phyloP scores from a whole-genome alignment of 208 protist species.

The Trichomonas tenax region DNA sequence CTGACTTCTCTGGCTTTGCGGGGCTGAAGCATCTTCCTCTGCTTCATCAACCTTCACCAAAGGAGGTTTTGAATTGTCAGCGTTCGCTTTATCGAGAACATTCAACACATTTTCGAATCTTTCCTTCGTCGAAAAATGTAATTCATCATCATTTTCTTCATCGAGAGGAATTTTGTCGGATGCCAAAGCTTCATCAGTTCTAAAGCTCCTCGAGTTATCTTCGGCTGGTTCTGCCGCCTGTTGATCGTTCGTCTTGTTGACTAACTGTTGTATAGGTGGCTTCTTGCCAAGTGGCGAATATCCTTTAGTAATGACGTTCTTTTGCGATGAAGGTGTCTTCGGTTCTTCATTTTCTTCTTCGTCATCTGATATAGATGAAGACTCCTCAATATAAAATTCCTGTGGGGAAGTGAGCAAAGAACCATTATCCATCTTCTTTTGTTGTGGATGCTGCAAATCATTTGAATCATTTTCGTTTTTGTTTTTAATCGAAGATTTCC shows the following conservation, averaged over 20 bases:
- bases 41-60: neutral
- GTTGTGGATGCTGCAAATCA: neutral
- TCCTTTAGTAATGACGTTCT: neutral
- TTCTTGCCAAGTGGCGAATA: neutral
- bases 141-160: neutral
- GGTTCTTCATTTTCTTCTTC: neutral
- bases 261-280: neutral
- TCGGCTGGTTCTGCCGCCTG: neutral
- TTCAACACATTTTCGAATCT: neutral
- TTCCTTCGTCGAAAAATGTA: neutral
- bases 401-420: neutral
- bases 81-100: neutral
- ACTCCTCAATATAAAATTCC: neutral
- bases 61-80: neutral
- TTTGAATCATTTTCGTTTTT: neutral
- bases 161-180: neutral
- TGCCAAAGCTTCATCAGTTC: neutral
- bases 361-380: neutral
- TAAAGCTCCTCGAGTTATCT: neutral
- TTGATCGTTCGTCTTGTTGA: neutral
- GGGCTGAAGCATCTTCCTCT: neutral
- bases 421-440: neutral
- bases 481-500: neutral
- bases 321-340: neutral
- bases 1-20: neutral